Conservation (phyloP, 2,329 filamentous ascomycete genomes). For the Aspergillus clavatus region DNA sequence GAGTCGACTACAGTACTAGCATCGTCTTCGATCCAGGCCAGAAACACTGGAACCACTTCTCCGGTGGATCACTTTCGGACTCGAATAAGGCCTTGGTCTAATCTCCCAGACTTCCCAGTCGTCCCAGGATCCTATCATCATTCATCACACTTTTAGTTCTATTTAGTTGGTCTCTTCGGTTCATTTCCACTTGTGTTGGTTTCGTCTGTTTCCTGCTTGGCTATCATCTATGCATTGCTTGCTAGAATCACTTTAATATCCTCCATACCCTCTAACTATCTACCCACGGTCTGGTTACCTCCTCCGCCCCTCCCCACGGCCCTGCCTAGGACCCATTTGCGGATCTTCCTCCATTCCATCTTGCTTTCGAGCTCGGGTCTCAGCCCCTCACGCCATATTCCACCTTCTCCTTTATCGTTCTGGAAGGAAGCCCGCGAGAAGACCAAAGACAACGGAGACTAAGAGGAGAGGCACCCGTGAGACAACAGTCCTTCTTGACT, state of each 20-base stretch:
- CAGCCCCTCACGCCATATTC: conserved; percentile 13
- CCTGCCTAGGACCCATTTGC: conserved; percentile 15
- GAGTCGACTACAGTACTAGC: not conserved
- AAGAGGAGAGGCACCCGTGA: not conserved
- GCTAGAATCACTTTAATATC: conserved; percentile 18
- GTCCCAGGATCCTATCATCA: no score
- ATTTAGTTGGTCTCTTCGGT: not conserved
- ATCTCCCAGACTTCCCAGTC: conserved; percentile 4
- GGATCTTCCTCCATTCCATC: conserved; percentile 15
- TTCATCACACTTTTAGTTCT: conserved; percentile 3
- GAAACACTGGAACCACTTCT: conserved; percentile 17
- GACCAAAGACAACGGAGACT: not conserved
- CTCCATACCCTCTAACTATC: conserved; percentile 14
- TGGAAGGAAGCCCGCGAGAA: conserved; percentile 8
- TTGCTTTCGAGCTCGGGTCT: conserved; percentile 13
- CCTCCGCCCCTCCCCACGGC: conserved; percentile 3
- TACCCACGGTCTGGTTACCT: conserved; percentile 14
- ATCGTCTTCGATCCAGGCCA: no score
- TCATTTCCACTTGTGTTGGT: conserved; percentile 28
- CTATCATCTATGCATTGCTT: conserved; percentile 1
- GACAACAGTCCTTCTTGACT: not conserved
- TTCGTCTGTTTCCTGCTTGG: conserved; percentile 20
- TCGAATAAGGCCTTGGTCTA: conserved; percentile 14
- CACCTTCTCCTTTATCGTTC: conserved; percentile 12
- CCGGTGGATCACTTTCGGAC: conserved; percentile 17